Percentiles rank a stretch among this genome's conserved stretches.
phyloP scores from a whole-genome alignment of 805 yeast genomes.

The Starmerella bombicola region DNA sequence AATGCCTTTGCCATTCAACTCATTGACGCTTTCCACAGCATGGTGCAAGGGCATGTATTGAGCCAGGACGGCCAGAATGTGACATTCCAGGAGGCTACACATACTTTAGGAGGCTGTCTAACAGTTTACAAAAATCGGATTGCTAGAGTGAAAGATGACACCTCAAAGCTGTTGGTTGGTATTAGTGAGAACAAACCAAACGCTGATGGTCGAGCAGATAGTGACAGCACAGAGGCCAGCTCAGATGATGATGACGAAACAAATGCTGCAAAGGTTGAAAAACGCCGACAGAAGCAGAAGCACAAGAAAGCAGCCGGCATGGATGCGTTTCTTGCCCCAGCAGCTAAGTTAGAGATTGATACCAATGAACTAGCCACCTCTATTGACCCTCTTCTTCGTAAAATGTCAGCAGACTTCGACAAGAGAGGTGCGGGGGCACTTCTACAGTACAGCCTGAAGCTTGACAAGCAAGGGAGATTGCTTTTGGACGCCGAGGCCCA shows the following conservation, averaged over 20 bases:
- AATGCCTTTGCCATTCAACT: constrained; percentile 87
- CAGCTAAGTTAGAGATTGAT: constrained; percentile 25
- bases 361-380: constrained; percentile 30
- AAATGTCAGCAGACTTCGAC: constrained; percentile 36
- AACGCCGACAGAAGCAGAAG: not conserved
- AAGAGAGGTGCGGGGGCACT: constrained; percentile 34
- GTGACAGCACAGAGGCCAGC: constrained; percentile 15
- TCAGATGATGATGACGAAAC: constrained; percentile 15
- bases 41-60: constrained; percentile 32
- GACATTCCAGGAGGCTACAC: constrained; percentile 81
- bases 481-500: constrained; percentile 51
- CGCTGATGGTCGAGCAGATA: constrained; percentile 16
- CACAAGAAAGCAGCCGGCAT: not conserved
- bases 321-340: constrained; percentile 20
- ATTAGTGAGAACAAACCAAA: constrained; percentile 26
- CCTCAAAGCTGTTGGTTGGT: constrained; percentile 72
- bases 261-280: constrained; percentile 12
- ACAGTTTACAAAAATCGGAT: constrained; percentile 84
- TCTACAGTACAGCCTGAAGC: constrained; percentile 39
- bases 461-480: constrained; percentile 45
- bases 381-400: constrained; percentile 33
- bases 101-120: constrained; percentile 88
- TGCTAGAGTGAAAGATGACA: constrained; percentile 83
- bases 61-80: constrained; percentile 59
- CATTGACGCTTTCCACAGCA: constrained; percentile 82